A percentile compares a stretch with the other conserved stretches of the same genome.
Conservation (phyloP, 1,284 basidiomycete genomes). For the Ganoderma leucocontextum region DNA sequence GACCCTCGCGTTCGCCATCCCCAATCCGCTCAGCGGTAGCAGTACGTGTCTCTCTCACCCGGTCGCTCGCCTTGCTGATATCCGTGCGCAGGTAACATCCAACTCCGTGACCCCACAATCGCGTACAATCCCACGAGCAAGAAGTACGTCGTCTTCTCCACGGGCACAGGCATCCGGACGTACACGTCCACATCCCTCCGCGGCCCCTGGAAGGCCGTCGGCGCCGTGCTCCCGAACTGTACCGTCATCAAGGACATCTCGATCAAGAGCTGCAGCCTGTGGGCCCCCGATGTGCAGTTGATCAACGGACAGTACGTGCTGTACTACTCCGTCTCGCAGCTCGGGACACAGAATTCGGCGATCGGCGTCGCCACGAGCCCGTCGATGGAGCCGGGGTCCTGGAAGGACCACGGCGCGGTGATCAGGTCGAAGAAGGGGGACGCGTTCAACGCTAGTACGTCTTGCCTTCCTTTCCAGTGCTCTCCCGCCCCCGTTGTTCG, state of each 20-base stretch:
- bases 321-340: constrained; percentile 44
- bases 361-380: constrained; percentile 45
- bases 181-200: constrained; percentile 12
- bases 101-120: constrained; percentile 20
- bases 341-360: constrained; percentile 43
- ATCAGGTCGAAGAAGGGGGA: constrained; percentile 39
- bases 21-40: constrained; percentile 17
- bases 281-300: constrained; percentile 29
- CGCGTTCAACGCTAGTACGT: constrained; percentile 41
- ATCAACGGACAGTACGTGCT: constrained; percentile 35
- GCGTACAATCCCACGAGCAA: constrained; percentile 14
- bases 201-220: constrained; percentile 26
- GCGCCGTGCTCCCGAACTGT: constrained; percentile 26
- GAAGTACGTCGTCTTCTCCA: constrained; percentile 25
- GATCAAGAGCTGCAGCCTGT: constrained; percentile 19
- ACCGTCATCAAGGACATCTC: constrained; percentile 20
- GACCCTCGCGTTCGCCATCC: constrained; percentile 14
- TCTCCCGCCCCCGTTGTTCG: background rate
- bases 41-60: constrained; percentile 6
- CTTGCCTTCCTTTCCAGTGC: background rate
- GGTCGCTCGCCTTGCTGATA: background rate
- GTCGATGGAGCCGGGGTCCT: constrained; percentile 44
- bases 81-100: constrained; percentile 5
- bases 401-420: constrained; percentile 45
- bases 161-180: constrained; percentile 12